A percentile compares a stretch with the other conserved stretches of the same genome.
These are phyloP conservation scores for Pythium diclinum DNA, from an alignment of 352 stramenopile genomes.

Conservation along the genomic window DNA sequence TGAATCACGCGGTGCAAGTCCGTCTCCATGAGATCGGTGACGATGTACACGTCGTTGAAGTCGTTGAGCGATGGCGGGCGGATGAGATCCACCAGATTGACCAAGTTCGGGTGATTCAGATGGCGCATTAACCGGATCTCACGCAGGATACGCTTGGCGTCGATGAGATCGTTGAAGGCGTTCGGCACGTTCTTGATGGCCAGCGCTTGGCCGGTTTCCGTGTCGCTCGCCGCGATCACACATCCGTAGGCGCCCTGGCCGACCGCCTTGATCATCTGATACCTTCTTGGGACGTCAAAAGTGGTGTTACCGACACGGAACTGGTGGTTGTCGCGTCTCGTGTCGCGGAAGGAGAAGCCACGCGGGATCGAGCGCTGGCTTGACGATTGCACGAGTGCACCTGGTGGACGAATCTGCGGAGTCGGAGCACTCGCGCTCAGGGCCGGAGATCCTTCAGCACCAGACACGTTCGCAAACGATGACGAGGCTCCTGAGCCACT, in stretches of 20 bases:
- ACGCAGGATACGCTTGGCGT: constrained; percentile 84
- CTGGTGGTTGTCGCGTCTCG: constrained; percentile 81
- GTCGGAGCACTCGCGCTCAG: constrained; percentile 54
- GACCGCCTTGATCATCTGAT: constrained; percentile 88
- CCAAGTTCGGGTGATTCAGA: constrained; percentile 78
- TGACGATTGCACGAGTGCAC: constrained; percentile 39
- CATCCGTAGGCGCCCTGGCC: constrained; percentile 91
- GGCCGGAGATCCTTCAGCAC: constrained; percentile 29
- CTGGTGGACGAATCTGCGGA: constrained; percentile 44
- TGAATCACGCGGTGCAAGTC: constrained; percentile 92
- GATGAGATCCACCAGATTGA: constrained; percentile 79
- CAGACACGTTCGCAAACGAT: constrained; percentile 4
- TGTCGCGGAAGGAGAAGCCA: constrained; percentile 83
- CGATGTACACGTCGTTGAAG: constrained; percentile 90
- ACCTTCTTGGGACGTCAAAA: constrained; percentile 81
- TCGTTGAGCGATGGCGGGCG: constrained; percentile 78
- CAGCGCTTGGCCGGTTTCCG: constrained; percentile 83
- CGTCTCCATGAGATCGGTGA: constrained; percentile 91
- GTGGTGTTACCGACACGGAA: constrained; percentile 87
- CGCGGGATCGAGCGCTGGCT: constrained; percentile 63
- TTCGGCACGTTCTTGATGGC: constrained; percentile 97
- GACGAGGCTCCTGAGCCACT: not conserved
- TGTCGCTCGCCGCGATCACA: constrained; percentile 88
- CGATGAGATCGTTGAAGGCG: constrained; percentile 88
- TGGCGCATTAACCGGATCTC: constrained; percentile 89